These are phyloP conservation scores for Pseudophaeomoniella oleicola DNA, from an alignment of 2,329 filamentous ascomycete genomes.

Conservation along the genomic window DNA sequence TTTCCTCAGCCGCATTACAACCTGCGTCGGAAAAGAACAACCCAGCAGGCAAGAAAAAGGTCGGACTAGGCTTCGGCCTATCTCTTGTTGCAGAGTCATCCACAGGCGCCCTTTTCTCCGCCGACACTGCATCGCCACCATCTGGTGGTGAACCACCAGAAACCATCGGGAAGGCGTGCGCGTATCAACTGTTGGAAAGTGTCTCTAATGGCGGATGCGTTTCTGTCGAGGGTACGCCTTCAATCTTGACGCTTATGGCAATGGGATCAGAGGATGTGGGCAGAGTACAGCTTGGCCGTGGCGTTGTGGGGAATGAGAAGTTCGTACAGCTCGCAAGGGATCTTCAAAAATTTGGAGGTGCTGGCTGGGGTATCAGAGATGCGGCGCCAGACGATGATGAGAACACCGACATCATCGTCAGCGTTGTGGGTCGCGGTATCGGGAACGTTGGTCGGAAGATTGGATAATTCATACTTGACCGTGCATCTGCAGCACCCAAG, in stretches of 20 bases:
- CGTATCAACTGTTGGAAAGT: conserved; percentile 74
- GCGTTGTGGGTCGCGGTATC: conserved; percentile 82
- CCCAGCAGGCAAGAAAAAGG: conserved; percentile 37
- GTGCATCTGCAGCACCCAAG: no score
- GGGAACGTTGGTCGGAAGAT: conserved; percentile 93
- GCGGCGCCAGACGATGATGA: conserved; percentile 48
- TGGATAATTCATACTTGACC: no score
- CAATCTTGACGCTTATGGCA: conserved; percentile 78
- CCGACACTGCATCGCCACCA: conserved; percentile 62
- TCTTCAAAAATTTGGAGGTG: conserved; percentile 73
- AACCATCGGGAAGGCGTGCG: conserved; percentile 77
- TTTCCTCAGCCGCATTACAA: conserved; percentile 44
- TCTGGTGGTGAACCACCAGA: conserved; percentile 74
- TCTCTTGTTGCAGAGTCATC: conserved; percentile 87
- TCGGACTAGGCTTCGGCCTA: conserved; percentile 83
- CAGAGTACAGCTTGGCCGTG: conserved; percentile 63
- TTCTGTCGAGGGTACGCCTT: conserved; percentile 54
- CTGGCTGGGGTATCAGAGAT: conserved; percentile 79
- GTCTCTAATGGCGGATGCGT: conserved; percentile 74
- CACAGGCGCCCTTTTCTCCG: conserved; percentile 72
- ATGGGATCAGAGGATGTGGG: conserved; percentile 97
- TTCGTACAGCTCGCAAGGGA: conserved; percentile 71
- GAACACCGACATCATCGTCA: conserved; percentile 60
- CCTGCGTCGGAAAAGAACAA: conserved; percentile 57
- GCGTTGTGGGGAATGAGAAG: conserved; percentile 69